Conservation (phyloP, 1,139 yeast species). For the Nakaseomyces delphensis region DNA sequence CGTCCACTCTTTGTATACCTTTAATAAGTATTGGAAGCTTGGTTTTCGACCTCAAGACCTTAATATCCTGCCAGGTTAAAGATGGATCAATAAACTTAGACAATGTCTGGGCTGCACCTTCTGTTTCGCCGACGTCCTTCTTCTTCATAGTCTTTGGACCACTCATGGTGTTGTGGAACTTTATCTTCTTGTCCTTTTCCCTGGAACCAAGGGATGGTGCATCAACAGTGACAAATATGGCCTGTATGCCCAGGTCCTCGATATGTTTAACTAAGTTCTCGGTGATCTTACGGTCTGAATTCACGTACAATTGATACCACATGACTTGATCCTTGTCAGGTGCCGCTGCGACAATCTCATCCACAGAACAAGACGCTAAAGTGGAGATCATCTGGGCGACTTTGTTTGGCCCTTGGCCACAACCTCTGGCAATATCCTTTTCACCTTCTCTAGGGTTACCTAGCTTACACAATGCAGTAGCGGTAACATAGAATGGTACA, state of each 20-base stretch:
- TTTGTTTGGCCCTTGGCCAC: constrained; percentile 53
- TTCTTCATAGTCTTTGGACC: constrained; percentile 27
- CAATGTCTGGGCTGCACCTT: constrained; percentile 84
- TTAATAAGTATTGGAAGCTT: constrained; percentile 46
- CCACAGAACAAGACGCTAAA: constrained; percentile 64
- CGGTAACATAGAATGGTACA: constrained; percentile 69
- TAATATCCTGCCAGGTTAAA: constrained; percentile 45
- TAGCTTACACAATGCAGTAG: constrained; percentile 72
- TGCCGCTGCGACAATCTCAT: constrained; percentile 59
- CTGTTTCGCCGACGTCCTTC: constrained; percentile 42
- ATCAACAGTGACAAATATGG: constrained; percentile 80
- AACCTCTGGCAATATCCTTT: constrained; percentile 63
- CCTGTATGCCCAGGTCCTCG: constrained; percentile 66
- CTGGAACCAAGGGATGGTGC: constrained; percentile 94
- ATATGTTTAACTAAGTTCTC: constrained; percentile 57
- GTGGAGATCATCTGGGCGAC: constrained; percentile 78
- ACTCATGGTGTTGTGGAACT: constrained; percentile 42
- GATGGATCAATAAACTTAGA: constrained; percentile 80
- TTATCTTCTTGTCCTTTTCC: constrained; percentile 53
- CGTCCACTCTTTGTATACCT: constrained; percentile 67
- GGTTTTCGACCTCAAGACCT: constrained; percentile 35
- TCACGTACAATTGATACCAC: constrained; percentile 89
- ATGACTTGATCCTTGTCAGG: constrained; percentile 42
- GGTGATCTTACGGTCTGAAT: constrained; percentile 57
- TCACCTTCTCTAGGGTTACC: constrained; percentile 77